Evolutionary conservation across 2,329 filamentous ascomycete genomes (phyloP).

Genomic region (Cladosporium sp.): DNA sequence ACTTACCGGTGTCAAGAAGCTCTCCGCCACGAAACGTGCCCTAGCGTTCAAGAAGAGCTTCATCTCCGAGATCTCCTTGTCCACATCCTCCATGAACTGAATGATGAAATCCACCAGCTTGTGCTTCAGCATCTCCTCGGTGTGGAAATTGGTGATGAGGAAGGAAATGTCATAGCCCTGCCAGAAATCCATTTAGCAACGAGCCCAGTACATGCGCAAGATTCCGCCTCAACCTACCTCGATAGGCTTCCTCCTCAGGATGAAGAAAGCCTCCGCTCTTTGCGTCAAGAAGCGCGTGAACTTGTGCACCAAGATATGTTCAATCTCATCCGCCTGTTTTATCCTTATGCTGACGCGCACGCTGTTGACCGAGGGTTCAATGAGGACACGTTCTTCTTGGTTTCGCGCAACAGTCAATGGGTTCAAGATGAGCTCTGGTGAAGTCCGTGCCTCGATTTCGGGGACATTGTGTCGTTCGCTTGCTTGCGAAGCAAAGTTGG

Average conservation of each 20-base stretch:
- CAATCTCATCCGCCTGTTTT: slow-evolving; percentile 99
- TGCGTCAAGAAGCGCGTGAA: slow-evolving; percentile 96
- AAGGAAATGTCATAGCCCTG: slow-evolving; percentile 98
- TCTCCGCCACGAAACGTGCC: slow-evolving; percentile 96
- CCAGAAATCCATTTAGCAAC: slow-evolving; percentile 16
- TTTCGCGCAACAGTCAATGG: slow-evolving; percentile 88
- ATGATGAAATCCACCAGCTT: slow-evolving; percentile 99
- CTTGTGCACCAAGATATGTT: slow-evolving; percentile 96
- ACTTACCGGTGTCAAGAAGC: slow-evolving; percentile 87
- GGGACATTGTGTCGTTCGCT: slow-evolving; percentile 97
- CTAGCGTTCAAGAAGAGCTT: slow-evolving; percentile 98
- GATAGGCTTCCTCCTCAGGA: slow-evolving; percentile 89
- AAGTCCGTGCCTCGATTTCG: slow-evolving; percentile 89
- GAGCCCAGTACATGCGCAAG: neutral
- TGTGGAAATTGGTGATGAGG: slow-evolving; percentile 97
- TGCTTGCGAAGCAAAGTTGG: slow-evolving; percentile 96
- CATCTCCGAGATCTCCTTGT: slow-evolving; percentile 99
- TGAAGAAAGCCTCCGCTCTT: slow-evolving; percentile 94
- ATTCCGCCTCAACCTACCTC: slow-evolving; percentile 56
- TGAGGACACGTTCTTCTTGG: slow-evolving; percentile 93
- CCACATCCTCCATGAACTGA: slow-evolving; percentile 99
- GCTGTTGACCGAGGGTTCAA: slow-evolving; percentile 95
- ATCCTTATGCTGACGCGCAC: slow-evolving; percentile 97
- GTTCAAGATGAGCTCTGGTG: slow-evolving; percentile 89
- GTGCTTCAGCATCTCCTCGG: slow-evolving; percentile 97